Conservation (phyloP, 345 rosid species). For the Eucalyptus marginata region DNA sequence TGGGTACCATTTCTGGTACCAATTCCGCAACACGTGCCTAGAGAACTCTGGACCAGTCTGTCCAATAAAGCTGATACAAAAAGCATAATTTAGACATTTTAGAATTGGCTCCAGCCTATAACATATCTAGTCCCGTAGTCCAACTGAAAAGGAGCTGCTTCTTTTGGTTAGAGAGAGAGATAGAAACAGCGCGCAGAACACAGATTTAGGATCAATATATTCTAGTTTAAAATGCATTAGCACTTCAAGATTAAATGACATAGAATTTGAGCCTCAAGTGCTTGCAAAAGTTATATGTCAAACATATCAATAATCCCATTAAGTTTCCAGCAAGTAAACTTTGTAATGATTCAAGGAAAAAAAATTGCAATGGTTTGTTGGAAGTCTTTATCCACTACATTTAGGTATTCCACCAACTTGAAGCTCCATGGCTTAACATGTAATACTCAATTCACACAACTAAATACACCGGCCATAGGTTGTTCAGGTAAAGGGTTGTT, state of each 20-base stretch:
- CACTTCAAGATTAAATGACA: neutral
- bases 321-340: neutral
- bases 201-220: neutral
- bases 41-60: neutral
- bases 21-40: accelerated
- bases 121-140: neutral
- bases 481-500: neutral
- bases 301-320: neutral
- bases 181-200: neutral
- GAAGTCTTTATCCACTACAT: neutral
- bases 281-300: neutral
- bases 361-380: no score
- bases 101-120: neutral
- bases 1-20: neutral
- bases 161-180: neutral
- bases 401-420: neutral
- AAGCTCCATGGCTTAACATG: neutral
- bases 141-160: neutral
- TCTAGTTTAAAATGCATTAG: neutral
- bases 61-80: neutral
- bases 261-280: neutral
- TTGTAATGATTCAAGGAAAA: neutral
- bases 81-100: neutral
- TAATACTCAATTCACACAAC: neutral
- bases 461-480: neutral